A percentile compares a stretch with the other conserved stretches of the same genome.
Conservation (phyloP, 441 rosid species). For the Jatropha multifida region DNA sequence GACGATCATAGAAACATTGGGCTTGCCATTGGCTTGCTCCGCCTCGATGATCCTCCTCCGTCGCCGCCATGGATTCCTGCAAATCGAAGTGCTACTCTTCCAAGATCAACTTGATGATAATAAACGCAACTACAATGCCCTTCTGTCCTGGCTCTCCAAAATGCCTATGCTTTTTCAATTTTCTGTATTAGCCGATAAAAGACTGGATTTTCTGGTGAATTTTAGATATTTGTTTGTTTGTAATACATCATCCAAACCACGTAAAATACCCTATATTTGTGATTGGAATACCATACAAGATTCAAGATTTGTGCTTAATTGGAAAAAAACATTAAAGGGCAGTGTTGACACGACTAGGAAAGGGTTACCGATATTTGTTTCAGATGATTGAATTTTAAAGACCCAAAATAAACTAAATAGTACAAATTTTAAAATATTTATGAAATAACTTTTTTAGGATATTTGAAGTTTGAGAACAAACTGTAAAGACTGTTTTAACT, state of each 20-base stretch:
- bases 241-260: no score
- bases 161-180: no score
- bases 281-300: not conserved
- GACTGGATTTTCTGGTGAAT: not conserved
- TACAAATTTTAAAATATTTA: slow-evolving; percentile 40
- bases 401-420: slow-evolving; percentile 28
- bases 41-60: no score
- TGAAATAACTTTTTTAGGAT: slow-evolving; percentile 30
- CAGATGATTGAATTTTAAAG: slow-evolving; percentile 14
- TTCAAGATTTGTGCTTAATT: slow-evolving; percentile 5
- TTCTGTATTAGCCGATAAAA: no score
- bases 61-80: no score
- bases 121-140: no score
- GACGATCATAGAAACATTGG: no score
- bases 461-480: slow-evolving; percentile 32
- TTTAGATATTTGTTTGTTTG: not conserved
- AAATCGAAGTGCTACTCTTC: no score
- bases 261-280: no score
- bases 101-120: no score
- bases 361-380: not conserved
- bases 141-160: no score
- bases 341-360: not conserved
- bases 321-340: not conserved
- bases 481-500: slow-evolving; percentile 17
- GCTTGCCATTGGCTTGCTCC: no score